A percentile compares a stretch with the other conserved stretches of the same genome.
Conservation (phyloP, 2,329 filamentous ascomycete species). For the Ophiosphaerella narmari region DNA sequence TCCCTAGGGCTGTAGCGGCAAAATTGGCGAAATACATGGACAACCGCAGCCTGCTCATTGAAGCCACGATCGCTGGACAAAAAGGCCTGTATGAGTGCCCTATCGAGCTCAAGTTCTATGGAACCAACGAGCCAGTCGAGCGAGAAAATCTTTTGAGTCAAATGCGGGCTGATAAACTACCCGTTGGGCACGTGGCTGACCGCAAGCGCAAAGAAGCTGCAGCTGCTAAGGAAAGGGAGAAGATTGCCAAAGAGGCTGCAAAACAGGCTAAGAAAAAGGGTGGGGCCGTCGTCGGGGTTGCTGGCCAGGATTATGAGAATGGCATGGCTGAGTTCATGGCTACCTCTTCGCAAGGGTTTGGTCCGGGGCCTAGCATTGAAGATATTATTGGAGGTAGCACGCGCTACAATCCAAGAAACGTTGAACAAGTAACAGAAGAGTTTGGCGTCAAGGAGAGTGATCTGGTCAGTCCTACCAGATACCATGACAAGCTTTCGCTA, state of each 20-base stretch:
- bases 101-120: slow-evolving; percentile 70
- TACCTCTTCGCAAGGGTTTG: slow-evolving; percentile 29
- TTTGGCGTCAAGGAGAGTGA: slow-evolving; percentile 73
- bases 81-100: slow-evolving; percentile 75
- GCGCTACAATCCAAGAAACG: slow-evolving; percentile 68
- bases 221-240: slow-evolving; percentile 61
- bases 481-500: slow-evolving; percentile 5
- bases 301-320: slow-evolving; percentile 38
- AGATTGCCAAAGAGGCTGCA: slow-evolving; percentile 47
- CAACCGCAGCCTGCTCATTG: slow-evolving; percentile 61
- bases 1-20: slow-evolving; percentile 68
- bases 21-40: slow-evolving; percentile 74
- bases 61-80: slow-evolving; percentile 69
- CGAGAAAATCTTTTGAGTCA: slow-evolving; percentile 61
- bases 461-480: slow-evolving; percentile 46
- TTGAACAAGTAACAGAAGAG: slow-evolving; percentile 68
- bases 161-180: slow-evolving; percentile 68
- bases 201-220: slow-evolving; percentile 58
- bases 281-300: slow-evolving; percentile 37
- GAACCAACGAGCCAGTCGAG: slow-evolving; percentile 61
- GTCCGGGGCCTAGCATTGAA: slow-evolving; percentile 58
- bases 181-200: slow-evolving; percentile 48
- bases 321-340: slow-evolving; percentile 31
- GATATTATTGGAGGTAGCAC: slow-evolving; percentile 70
- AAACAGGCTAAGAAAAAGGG: slow-evolving; percentile 36